Evolutionary conservation across 257 asterid species (phyloP).

Genomic region (Solanum clarkiae): DNA sequence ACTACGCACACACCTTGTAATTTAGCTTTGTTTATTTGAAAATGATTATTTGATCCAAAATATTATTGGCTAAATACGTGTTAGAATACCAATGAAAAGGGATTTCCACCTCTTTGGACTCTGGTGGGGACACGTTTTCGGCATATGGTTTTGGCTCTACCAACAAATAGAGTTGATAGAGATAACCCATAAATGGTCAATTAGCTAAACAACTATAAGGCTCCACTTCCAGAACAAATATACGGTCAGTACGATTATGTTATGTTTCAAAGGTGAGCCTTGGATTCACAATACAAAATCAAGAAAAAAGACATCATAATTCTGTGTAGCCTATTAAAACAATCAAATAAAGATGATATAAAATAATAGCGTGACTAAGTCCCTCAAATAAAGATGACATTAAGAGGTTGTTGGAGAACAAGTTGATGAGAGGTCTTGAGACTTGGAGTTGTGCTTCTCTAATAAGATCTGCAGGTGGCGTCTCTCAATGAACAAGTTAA

Average conservation of each 20-base stretch:
- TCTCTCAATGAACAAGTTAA: background rate
- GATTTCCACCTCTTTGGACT: background rate
- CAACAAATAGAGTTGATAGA: background rate
- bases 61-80: background rate
- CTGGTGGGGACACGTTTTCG: background rate
- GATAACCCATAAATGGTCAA: background rate
- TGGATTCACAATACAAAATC: background rate
- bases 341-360: background rate
- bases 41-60: background rate
- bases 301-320: background rate
- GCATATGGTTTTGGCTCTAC: background rate
- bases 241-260: no score
- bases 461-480: background rate
- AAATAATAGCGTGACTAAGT: background rate
- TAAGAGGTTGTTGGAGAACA: no score
- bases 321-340: background rate
- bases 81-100: background rate
- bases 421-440: background rate
- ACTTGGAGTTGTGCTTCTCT: background rate
- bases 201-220: background rate
- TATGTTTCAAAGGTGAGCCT: background rate
- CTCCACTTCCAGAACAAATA: background rate
- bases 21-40: background rate
- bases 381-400: background rate
- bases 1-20: background rate